Evolutionary conservation across 2,329 filamentous ascomycete species (phyloP).

Genomic region (Plectosphaerella plurivora): DNA sequence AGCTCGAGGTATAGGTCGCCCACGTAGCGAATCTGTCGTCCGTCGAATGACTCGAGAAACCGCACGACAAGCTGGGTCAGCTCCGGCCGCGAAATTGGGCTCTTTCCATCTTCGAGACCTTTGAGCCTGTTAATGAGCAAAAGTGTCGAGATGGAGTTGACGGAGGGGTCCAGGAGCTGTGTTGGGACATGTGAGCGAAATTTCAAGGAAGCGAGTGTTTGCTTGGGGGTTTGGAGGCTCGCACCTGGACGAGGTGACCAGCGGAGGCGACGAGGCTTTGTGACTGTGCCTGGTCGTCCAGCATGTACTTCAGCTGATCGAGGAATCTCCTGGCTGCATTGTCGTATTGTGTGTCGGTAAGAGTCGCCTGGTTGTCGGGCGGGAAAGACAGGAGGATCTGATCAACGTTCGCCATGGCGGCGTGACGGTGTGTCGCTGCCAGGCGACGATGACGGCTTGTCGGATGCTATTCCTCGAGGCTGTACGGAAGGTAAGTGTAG

Average conservation of each 20-base stretch:
- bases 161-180: slow-evolving; percentile 41
- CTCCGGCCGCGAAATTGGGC: slow-evolving; percentile 7
- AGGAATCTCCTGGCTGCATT: slow-evolving; percentile 31
- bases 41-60: slow-evolving; percentile 46
- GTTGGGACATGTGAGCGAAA: not conserved
- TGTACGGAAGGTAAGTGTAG: no score
- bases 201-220: slow-evolving; percentile 1
- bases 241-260: slow-evolving; percentile 35
- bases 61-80: slow-evolving; percentile 36
- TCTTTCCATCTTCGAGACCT: slow-evolving; percentile 6
- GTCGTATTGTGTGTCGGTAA: slow-evolving; percentile 27
- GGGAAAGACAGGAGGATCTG: slow-evolving; percentile 37
- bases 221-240: slow-evolving; percentile 1
- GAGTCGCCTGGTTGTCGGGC: slow-evolving; percentile 13
- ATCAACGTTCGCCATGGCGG: slow-evolving; percentile 22
- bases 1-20: slow-evolving; percentile 37
- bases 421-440: not conserved
- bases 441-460: not conserved
- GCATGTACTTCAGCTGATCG: slow-evolving; percentile 29
- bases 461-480: no score
- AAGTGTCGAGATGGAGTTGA: slow-evolving; percentile 49
- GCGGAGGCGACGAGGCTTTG: slow-evolving; percentile 25
- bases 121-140: slow-evolving; percentile 38
- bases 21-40: slow-evolving; percentile 47
- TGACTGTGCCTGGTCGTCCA: slow-evolving; percentile 24